phyloP scores from a whole-genome alignment of 106 monocot genomes.

The Phalaenopsis aphrodite region DNA sequence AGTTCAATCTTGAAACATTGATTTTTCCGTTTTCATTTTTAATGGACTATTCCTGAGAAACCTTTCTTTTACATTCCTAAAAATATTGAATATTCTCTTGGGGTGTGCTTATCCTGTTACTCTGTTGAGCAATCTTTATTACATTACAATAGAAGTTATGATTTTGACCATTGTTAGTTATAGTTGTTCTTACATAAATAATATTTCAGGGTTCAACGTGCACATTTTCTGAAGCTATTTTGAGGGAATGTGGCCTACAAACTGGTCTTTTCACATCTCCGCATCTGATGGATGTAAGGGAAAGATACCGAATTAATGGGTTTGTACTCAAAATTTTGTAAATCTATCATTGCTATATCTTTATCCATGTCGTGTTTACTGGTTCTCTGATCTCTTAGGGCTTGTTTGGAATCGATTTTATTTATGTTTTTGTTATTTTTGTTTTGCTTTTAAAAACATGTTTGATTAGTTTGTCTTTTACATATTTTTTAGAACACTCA shows the following conservation, averaged over 20 bases:
- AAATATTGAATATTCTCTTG: neutral
- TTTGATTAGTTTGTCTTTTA: too few relatives aligned
- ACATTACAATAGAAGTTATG: neutral
- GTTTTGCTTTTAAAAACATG: too few relatives aligned
- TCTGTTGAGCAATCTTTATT: neutral
- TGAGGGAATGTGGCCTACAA: conserved; percentile 60
- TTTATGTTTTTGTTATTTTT: too few relatives aligned
- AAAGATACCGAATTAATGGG: conserved; percentile 69
- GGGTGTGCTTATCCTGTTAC: neutral
- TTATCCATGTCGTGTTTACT: neutral
- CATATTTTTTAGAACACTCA: too few relatives aligned
- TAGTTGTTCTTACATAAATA: conserved; percentile 10
- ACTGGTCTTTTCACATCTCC: conserved; percentile 78
- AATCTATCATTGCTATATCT: neutral
- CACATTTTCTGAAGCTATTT: conserved; percentile 68
- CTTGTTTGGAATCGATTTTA: too few relatives aligned
- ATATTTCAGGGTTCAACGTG: conserved; percentile 71
- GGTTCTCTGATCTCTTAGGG: neutral
- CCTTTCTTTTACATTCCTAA: neutral
- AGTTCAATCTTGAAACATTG: neutral
- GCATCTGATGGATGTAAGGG: conserved; percentile 68
- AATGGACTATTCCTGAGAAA: neutral
- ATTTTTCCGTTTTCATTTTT: neutral
- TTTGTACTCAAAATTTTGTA: conserved; percentile 19
- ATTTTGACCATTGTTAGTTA: neutral